phyloP scores from a whole-genome alignment of 352 stramenopile genomes.

The Pythium utonaiense region DNA sequence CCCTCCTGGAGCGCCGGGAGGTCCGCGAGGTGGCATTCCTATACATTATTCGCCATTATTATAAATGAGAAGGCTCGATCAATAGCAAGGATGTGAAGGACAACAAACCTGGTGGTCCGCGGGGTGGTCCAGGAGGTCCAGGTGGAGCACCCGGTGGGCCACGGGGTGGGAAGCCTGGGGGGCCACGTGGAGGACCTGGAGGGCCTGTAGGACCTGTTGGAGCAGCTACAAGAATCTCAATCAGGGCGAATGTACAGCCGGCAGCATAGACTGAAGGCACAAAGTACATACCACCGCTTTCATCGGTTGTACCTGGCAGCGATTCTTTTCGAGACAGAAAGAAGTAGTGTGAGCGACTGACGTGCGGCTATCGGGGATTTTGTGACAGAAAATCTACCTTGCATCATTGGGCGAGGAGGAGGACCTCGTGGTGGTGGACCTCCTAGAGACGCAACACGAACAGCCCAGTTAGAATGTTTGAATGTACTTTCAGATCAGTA shows the following conservation, averaged over 20 bases:
- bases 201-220: conserved; percentile 19
- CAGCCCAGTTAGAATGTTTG: not conserved
- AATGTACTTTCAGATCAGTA: no score
- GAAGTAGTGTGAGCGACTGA: not conserved
- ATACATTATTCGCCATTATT: conserved; percentile 8
- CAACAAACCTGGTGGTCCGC: conserved; percentile 19
- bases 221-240: conserved; percentile 20
- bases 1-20: conserved; percentile 22
- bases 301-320: conserved; percentile 16
- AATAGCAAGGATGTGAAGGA: not conserved
- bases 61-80: no score
- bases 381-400: conserved; percentile 6
- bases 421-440: conserved; percentile 19
- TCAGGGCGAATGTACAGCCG: not conserved
- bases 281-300: conserved; percentile 5
- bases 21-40: conserved; percentile 28
- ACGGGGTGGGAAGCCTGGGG: conserved; percentile 28
- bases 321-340: conserved; percentile 12
- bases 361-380: not conserved
- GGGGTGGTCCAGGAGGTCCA: conserved; percentile 14
- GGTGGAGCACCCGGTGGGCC: conserved; percentile 17
- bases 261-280: not conserved
- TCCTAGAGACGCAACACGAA: not conserved
- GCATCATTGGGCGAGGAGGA: conserved; percentile 24
- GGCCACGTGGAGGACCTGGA: conserved; percentile 30